A percentile compares a stretch with the other conserved stretches of the same genome.
Evolutionary conservation across 2,329 filamentous ascomycete genomes (phyloP).

Genomic region (Pyrenochaeta sp.): DNA sequence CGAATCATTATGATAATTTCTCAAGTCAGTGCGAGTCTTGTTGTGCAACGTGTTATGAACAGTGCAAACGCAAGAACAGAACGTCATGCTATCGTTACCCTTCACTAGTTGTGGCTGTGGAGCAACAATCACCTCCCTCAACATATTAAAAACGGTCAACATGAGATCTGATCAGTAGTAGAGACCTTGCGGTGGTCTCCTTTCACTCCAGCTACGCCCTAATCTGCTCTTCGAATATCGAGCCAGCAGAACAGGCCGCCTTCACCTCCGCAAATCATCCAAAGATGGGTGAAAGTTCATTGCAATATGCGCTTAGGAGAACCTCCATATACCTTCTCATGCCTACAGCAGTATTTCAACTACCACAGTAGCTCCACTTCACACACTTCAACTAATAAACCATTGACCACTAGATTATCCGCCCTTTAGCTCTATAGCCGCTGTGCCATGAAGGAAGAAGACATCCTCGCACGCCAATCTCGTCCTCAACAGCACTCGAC

Average conservation of each 20-base stretch:
- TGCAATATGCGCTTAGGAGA: background rate
- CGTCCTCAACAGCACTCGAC: slow-evolving; percentile 25
- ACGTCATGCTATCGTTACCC: background rate
- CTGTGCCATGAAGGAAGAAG: slow-evolving; percentile 9
- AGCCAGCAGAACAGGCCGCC: background rate
- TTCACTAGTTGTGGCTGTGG: background rate
- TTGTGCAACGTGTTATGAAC: background rate
- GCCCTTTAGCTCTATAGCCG: too few species aligned
- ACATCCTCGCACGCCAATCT: slow-evolving; percentile 23
- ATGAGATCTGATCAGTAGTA: background rate
- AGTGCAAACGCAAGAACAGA: background rate
- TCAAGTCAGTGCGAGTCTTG: background rate
- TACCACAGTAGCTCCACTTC: background rate
- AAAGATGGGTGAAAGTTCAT: background rate
- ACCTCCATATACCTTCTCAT: background rate
- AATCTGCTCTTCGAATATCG: background rate
- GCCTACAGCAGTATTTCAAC: background rate
- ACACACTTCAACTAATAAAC: background rate
- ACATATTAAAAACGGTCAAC: background rate
- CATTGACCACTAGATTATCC: background rate
- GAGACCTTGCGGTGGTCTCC: background rate
- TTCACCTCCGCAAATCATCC: background rate
- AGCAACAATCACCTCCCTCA: too few species aligned
- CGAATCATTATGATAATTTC: background rate
- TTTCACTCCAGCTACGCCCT: background rate